Base-by-base conservation (phyloP, 2,329 filamentous ascomycete species). In the Pseudogymnoascus sp. region DNA sequence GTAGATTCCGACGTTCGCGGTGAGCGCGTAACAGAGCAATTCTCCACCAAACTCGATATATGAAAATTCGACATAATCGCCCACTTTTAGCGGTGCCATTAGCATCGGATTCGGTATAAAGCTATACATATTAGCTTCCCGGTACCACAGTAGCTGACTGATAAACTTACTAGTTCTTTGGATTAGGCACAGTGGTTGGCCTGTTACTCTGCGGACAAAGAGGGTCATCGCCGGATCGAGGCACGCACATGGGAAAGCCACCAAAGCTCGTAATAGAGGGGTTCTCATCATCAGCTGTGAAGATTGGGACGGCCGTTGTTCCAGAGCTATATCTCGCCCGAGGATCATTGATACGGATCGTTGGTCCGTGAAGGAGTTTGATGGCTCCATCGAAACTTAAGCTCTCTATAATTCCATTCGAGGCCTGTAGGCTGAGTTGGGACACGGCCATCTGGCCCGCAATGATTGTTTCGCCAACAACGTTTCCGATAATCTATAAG, bases 161-260 rank as follows among this genome's bases (percentile, higher is more conserved):
- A 21, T 17, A 17, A 19, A 60, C 63, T 63, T 19, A 62, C 60
- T 62, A 60, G 26, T 42, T 35, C 28, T 26, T 44, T 13, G 15
- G 11, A 21, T 47, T 21, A 13, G 31, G 31, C 31, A 33, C 31
- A 33, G 9, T 13, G 64, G 71, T 66, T 66, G 71, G 21, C 68
- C 76, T 73, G 63, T 78, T 78, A 11, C 72, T 72, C 10, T 65
- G 50, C 7, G 75, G 75, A 64, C 77, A 79, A 15, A 72, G 69
- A 0, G 69, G 60, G 44, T 77, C 74, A 35, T 68, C 70, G 23
- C 70, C 64, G 21, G 75, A 76, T 15, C 80, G 74, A 0, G 78
- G 79, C 17, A 82, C 77, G 63, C 80, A 82, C 79, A 82, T 82
- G 1, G 80, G 80, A 61, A 81, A 82, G 0, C 80, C 80, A 11